These are phyloP conservation scores for Pythium myriotylum DNA, from an alignment of 352 stramenopile species.

Conservation along the genomic window DNA sequence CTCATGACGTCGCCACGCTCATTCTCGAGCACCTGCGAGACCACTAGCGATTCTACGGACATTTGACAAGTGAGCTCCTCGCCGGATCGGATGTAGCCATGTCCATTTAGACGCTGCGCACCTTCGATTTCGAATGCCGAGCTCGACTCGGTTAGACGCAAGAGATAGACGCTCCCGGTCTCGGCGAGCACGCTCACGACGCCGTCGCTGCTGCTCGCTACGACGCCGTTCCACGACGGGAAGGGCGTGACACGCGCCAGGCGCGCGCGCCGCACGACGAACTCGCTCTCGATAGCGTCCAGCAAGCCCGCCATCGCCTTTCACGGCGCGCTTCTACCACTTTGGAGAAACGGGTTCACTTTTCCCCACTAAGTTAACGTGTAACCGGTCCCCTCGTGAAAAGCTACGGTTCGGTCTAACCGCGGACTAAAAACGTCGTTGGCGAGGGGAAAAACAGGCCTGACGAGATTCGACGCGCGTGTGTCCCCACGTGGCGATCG, in stretches of 20 bases:
- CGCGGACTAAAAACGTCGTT: no score
- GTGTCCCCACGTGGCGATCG: no score
- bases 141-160: constrained; percentile 24
- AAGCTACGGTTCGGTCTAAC: not conserved
- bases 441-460: no score
- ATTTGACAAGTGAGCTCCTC: not conserved
- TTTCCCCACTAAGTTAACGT: not conserved
- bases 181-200: constrained; percentile 50
- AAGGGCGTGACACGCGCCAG: constrained; percentile 51
- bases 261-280: constrained; percentile 37
- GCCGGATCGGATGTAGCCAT: constrained; percentile 13
- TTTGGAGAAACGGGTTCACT: constrained; percentile 11
- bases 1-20: constrained; percentile 22
- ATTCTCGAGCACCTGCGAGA: constrained; percentile 39
- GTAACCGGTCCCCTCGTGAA: not conserved
- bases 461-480: no score
- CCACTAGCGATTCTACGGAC: constrained; percentile 16
- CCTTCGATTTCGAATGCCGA: constrained; percentile 10
- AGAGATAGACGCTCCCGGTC: constrained; percentile 52
- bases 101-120: not conserved
- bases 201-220: constrained; percentile 19
- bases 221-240: constrained; percentile 61
- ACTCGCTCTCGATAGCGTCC: constrained; percentile 29
- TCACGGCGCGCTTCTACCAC: not conserved
- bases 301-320: constrained; percentile 18